Base-by-base conservation (phyloP, 805 yeast species). In the Pichia eremophila region DNA sequence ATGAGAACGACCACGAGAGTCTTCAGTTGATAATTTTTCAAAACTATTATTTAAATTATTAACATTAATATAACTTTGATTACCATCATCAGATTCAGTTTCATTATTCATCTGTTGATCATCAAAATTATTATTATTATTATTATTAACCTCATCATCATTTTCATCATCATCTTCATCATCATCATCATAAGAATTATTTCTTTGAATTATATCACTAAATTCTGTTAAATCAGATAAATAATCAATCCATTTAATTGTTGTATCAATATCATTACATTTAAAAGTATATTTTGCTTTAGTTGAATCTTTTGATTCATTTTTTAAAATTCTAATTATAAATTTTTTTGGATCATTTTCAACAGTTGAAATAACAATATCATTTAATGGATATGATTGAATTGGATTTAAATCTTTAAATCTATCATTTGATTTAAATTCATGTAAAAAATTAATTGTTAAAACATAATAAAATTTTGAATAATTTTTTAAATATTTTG, bases 381-480 rank as follows among this genome's bases (percentile, higher is more conserved):
- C 61, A 51, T 69, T 67, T 37, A 74, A 54, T 29, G 69, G 56
- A 41, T 71, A 65, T 39, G 78, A 73, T 53, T 64, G 58, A 4
- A 69, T 46, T 6, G 78, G 78, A 27, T 57, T 58, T 50, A 73
- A 73, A 44, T 79, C 83, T 51, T 75, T 74, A 55, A 73, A 77
- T 38, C 81, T 67, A 60, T 77, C 81, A 28, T 68, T 61, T 0
- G 79, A 65, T 57, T 75, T 78, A 63, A 81, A 83, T 61, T 83
- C 88, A 62, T 81, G 88, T 37, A 83, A 60, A 51, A 71, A 81
- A 57, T 78, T 79, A 56, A 83, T 78, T 6, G 88, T 81, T 48
- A 83, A 67, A 14, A 83, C 84, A 54, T 79, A 83, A 71, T 78
- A 82, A 38, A 80, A 79, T 53, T 73, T 72, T 3, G 78, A 71